Evolutionary conservation across 2,329 filamentous ascomycete species (phyloP).

Genomic region (Fusarium irregulare): DNA sequence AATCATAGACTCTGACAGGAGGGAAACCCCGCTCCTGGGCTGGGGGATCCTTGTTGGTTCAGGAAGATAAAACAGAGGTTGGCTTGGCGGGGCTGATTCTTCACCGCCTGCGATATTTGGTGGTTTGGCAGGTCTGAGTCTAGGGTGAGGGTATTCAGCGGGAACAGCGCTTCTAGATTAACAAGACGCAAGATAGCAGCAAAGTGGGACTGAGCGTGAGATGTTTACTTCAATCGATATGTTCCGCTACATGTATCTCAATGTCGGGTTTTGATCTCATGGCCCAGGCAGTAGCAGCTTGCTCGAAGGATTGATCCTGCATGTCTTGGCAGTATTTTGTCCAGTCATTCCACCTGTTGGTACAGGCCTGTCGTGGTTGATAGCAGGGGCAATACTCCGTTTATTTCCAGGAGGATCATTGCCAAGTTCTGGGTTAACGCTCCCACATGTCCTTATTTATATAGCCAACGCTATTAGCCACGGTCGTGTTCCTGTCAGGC

Average conservation of each 20-base stretch:
- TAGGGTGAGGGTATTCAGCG: not conserved
- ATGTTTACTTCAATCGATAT: not conserved
- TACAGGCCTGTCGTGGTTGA: not conserved
- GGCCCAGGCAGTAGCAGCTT: not conserved
- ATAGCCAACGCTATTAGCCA: too few relatives aligned
- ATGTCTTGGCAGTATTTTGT: not conserved
- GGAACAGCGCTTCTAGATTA: not conserved
- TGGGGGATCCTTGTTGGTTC: not conserved
- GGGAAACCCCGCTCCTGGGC: not conserved
- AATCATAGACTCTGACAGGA: not conserved
- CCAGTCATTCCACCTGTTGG: not conserved
- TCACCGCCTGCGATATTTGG: not conserved
- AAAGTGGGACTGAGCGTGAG: not conserved
- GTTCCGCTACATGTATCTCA: not conserved
- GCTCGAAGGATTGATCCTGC: not conserved
- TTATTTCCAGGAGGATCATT: not conserved
- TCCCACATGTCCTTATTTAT: too few relatives aligned
- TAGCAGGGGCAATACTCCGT: not conserved
- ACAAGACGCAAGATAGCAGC: too few relatives aligned
- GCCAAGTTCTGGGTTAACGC: not conserved
- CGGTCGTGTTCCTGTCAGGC: not conserved
- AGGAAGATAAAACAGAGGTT: not conserved
- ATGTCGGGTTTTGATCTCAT: not conserved
- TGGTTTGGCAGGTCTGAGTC: not conserved
- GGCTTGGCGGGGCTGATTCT: not conserved